Percentiles rank a stretch among this genome's conserved stretches.
phyloP scores from a whole-genome alignment of 2,329 filamentous ascomycete species.

The Dendryphion nanum region DNA sequence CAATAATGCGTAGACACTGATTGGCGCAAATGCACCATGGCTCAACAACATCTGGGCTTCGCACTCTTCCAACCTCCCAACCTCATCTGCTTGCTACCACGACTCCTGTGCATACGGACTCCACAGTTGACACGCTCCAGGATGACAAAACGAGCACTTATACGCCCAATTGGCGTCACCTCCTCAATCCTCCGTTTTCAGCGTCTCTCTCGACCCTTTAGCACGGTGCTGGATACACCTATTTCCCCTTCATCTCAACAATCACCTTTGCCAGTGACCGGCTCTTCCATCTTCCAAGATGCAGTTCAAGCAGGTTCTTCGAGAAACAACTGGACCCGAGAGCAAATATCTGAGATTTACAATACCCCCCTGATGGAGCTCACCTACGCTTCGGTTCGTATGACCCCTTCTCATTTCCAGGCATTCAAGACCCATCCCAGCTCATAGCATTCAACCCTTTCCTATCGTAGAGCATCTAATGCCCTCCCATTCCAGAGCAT shows the following conservation, averaged over 20 bases:
- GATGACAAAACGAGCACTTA: constrained; percentile 6
- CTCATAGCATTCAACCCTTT: too few species aligned
- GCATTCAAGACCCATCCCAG: too few species aligned
- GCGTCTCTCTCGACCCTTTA: constrained; percentile 20
- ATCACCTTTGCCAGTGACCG: constrained; percentile 11
- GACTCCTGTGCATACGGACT: too few species aligned
- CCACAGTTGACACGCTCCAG: too few species aligned
- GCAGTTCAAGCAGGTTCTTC: constrained; percentile 62
- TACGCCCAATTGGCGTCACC: constrained; percentile 9
- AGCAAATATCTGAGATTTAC: constrained; percentile 80
- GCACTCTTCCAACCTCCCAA: too few species aligned
- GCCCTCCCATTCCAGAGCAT: too few species aligned
- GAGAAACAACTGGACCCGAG: constrained; percentile 74
- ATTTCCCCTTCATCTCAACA: constrained; percentile 23
- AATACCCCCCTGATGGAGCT: constrained; percentile 78
- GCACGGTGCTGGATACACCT: constrained; percentile 32
- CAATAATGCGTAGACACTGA: too few species aligned
- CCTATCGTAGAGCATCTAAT: too few species aligned
- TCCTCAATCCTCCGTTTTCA: background rate
- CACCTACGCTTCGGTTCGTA: constrained; percentile 66
- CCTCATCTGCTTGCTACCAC: too few species aligned
- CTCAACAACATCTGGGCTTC: too few species aligned
- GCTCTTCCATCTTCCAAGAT: constrained; percentile 26
- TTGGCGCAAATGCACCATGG: too few species aligned
- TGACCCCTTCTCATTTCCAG: too few species aligned